Conservation (phyloP, 2,329 filamentous ascomycete species). For the Emericellopsis atlantica region DNA sequence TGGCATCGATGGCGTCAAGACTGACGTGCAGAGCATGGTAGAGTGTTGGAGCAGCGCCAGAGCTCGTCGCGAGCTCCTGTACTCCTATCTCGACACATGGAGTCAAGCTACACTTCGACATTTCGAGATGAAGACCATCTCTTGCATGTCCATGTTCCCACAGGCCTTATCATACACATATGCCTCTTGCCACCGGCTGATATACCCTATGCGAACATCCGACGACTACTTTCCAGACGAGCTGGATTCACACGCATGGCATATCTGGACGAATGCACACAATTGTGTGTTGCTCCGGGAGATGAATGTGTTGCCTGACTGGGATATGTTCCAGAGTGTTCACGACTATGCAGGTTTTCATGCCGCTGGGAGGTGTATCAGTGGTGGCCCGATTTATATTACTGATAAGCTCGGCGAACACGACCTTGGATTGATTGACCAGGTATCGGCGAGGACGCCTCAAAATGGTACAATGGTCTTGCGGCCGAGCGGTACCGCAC, state of each 20-base stretch:
- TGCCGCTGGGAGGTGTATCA: slow-evolving; percentile 78
- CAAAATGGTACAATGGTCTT: slow-evolving; percentile 68
- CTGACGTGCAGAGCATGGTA: slow-evolving; percentile 82
- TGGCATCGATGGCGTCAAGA: slow-evolving; percentile 82
- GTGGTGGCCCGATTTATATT: slow-evolving; percentile 87
- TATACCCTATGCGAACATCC: slow-evolving; percentile 70
- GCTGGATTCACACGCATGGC: slow-evolving; percentile 77
- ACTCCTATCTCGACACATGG: slow-evolving; percentile 78
- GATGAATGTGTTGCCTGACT: slow-evolving; percentile 77
- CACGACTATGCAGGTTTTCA: slow-evolving; percentile 69
- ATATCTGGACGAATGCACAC: slow-evolving; percentile 88
- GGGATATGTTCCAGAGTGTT: slow-evolving; percentile 57
- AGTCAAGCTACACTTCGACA: slow-evolving; percentile 62
- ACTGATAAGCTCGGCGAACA: slow-evolving; percentile 82
- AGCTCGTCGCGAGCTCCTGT: slow-evolving; percentile 59
- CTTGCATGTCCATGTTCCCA: slow-evolving; percentile 89
- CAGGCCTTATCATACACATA: slow-evolving; percentile 79
- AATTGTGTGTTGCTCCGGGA: slow-evolving; percentile 74
- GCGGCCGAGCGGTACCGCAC: slow-evolving; percentile 62
- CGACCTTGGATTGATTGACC: slow-evolving; percentile 58
- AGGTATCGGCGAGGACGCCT: slow-evolving; percentile 68
- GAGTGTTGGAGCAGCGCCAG: slow-evolving; percentile 60
- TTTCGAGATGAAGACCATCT: slow-evolving; percentile 68
- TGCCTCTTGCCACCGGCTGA: slow-evolving; percentile 61
- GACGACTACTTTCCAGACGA: slow-evolving; percentile 86